These are phyloP conservation scores for Xenoacremonium recifei DNA, from an alignment of 2,329 filamentous ascomycete genomes.

Conservation along the genomic window DNA sequence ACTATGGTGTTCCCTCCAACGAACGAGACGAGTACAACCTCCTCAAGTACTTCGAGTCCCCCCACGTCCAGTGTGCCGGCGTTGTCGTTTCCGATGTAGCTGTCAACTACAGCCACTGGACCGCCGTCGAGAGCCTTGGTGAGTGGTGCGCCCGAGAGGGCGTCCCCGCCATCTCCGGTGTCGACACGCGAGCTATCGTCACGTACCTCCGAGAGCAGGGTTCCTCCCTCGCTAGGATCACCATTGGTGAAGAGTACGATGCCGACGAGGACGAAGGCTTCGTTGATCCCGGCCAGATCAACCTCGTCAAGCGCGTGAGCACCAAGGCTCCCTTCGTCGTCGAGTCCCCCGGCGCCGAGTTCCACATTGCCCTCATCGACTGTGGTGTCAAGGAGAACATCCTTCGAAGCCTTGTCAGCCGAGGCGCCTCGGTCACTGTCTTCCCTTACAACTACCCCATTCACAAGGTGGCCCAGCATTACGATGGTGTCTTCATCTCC, in stretches of 20 bases:
- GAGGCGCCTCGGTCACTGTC: slow-evolving; percentile 87
- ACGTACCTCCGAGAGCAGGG: slow-evolving; percentile 94
- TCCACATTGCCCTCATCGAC: slow-evolving; percentile 93
- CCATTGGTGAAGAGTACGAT: slow-evolving; percentile 96
- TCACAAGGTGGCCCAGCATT: slow-evolving; percentile 97
- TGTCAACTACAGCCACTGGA: slow-evolving; percentile 96
- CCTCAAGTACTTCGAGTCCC: slow-evolving; percentile 96
- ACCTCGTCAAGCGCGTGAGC: slow-evolving; percentile 92
- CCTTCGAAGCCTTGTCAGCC: slow-evolving; percentile 86
- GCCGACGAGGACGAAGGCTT: slow-evolving; percentile 97
- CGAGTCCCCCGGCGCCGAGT: slow-evolving; percentile 75
- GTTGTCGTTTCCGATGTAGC: slow-evolving; percentile 96
- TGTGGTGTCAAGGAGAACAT: slow-evolving; percentile 99
- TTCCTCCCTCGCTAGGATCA: slow-evolving; percentile 91
- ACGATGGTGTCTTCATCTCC: slow-evolving; percentile 98
- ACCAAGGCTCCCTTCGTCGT: slow-evolving; percentile 98
- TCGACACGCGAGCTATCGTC: slow-evolving; percentile 95
- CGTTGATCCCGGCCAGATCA: slow-evolving; percentile 92
- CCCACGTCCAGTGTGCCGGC: slow-evolving; percentile 93
- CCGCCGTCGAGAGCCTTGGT: slow-evolving; percentile 87
- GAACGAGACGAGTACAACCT: slow-evolving; percentile 85
- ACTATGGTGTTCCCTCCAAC: slow-evolving; percentile 92
- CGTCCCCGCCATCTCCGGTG: slow-evolving; percentile 91
- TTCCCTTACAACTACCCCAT: slow-evolving; percentile 98
- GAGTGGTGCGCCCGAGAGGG: slow-evolving; percentile 97